A percentile compares a stretch with the other conserved stretches of the same genome.
Evolutionary conservation across 2,329 filamentous ascomycete genomes (phyloP).

Genomic region (Fusarium robinianum): DNA sequence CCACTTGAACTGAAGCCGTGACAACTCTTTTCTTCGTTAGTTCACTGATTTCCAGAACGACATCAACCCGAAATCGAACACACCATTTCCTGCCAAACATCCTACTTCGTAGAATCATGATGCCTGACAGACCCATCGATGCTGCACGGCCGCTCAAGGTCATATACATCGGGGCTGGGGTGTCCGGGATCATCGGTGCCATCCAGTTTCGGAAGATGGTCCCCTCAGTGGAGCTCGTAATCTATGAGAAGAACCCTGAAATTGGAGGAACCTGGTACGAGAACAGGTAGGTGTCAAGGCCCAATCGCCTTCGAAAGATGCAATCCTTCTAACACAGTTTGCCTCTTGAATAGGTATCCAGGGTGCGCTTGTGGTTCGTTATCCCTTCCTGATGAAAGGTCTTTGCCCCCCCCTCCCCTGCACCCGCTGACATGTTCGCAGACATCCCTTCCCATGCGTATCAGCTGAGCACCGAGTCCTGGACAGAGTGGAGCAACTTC

Average conservation of each 20-base stretch:
- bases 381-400: background rate
- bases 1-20: no score
- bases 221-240: constrained; percentile 5
- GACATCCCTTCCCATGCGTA: constrained; percentile 34
- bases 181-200: constrained; percentile 11
- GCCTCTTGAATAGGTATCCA: constrained; percentile 4
- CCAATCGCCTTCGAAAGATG: background rate
- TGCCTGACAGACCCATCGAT: constrained; percentile 6
- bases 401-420: no score
- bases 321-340: background rate
- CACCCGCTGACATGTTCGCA: no score
- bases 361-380: constrained; percentile 10
- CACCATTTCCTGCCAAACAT: constrained; percentile 1
- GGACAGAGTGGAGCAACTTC: constrained; percentile 7
- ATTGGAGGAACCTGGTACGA: constrained; percentile 15
- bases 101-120: no score
- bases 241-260: constrained; percentile 17
- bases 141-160: constrained; percentile 3
- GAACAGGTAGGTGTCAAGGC: constrained; percentile 6
- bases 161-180: constrained; percentile 10
- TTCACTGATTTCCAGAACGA: no score
- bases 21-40: no score
- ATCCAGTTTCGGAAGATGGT: constrained; percentile 9
- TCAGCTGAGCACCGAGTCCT: constrained; percentile 14
- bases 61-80: no score